phyloP scores from a whole-genome alignment of 2,329 filamentous ascomycete species.

The Leptographium flavum region DNA sequence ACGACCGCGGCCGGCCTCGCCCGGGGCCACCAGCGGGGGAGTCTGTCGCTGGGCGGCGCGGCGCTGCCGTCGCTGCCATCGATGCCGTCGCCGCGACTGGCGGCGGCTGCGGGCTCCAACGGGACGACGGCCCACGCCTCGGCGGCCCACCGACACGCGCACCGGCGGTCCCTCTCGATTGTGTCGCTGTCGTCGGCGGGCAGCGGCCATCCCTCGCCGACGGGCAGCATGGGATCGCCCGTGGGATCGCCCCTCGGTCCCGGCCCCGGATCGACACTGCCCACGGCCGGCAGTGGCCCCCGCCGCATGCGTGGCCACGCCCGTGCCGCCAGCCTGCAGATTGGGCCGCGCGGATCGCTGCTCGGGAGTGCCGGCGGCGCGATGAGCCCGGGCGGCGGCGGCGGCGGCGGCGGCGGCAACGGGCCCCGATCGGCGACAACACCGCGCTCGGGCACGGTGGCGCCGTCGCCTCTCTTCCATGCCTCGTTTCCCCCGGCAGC shows the following conservation, averaged over 20 bases:
- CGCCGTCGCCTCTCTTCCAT: constrained; percentile 37
- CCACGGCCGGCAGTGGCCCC: neutral
- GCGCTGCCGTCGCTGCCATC: neutral
- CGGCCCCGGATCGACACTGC: too few relatives aligned
- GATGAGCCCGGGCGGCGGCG: too few relatives aligned
- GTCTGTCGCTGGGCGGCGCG: constrained; percentile 11
- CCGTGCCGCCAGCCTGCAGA: constrained; percentile 70
- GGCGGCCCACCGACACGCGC: constrained; percentile 18
- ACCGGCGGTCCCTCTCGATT: constrained; percentile 69
- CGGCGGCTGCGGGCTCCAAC: too few relatives aligned
- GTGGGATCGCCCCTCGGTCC: constrained; percentile 18
- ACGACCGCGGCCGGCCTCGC: neutral
- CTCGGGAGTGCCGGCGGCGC: constrained; percentile 10
- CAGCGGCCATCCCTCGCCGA: constrained; percentile 23
- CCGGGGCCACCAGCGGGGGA: constrained; percentile 9
- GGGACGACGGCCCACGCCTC: neutral
- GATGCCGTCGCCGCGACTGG: neutral
- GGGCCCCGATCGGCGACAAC: too few relatives aligned
- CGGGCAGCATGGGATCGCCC: constrained; percentile 21
- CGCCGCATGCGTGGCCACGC: constrained; percentile 48
- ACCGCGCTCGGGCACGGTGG: constrained; percentile 20
- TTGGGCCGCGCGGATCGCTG: constrained; percentile 36
- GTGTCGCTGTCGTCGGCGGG: constrained; percentile 55
- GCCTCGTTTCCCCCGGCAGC: constrained; percentile 35
- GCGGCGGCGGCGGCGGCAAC: too few relatives aligned